A percentile compares a stretch with the other conserved stretches of the same genome.
Evolutionary conservation across 2,329 filamentous ascomycete species (phyloP).

Genomic region (Hypoxylon sp.): DNA sequence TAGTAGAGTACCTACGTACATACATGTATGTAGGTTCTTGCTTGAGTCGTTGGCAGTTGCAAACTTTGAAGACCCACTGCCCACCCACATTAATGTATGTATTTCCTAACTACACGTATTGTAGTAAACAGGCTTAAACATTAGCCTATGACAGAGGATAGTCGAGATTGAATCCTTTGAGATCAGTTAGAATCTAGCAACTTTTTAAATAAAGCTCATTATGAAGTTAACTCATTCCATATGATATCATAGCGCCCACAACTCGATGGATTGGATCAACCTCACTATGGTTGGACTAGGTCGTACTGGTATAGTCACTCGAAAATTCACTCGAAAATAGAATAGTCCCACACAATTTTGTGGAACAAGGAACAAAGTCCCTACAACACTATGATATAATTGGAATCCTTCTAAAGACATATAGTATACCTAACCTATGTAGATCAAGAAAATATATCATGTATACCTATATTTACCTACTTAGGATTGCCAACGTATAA

Average conservation of each 20-base stretch:
- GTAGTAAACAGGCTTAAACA: too few species aligned
- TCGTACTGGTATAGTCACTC: too few species aligned
- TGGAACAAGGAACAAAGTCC: neutral
- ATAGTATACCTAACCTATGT: too few species aligned
- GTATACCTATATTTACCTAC: too few species aligned
- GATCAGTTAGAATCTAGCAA: neutral
- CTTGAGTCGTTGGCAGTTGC: too few species aligned
- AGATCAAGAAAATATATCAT: neutral
- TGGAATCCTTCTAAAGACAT: neutral
- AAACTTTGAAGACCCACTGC: too few species aligned
- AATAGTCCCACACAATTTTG: neutral
- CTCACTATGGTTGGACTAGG: too few species aligned
- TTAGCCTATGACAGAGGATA: neutral
- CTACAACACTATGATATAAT: neutral
- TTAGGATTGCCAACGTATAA: too few species aligned
- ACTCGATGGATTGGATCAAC: neutral
- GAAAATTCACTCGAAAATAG: neutral
- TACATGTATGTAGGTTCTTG: too few species aligned
- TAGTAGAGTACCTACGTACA: too few species aligned
- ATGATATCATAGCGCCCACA: neutral
- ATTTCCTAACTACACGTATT: neutral
- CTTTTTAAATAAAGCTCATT: neutral
- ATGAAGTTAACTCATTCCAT: neutral
- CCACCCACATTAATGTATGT: too few species aligned
- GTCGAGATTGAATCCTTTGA: neutral